phyloP scores from a whole-genome alignment of 768 basidiomycete genomes.

The Macrocybe gigantea region DNA sequence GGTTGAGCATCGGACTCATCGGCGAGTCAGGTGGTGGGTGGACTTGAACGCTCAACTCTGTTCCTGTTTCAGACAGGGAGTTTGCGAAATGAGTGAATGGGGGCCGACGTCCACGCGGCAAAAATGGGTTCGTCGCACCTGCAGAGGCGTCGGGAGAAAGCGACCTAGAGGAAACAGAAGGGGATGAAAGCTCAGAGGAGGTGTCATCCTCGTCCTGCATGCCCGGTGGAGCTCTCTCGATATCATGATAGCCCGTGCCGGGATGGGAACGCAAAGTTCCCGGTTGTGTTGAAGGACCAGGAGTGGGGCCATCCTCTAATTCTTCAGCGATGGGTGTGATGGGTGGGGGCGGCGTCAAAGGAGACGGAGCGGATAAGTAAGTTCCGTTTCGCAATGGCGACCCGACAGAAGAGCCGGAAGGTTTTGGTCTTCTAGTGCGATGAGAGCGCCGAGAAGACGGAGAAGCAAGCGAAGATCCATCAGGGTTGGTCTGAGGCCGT shows the following conservation, averaged over 20 bases:
- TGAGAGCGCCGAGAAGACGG: slow-evolving; percentile 52
- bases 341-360: slow-evolving; percentile 55
- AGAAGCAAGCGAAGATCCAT: slow-evolving; percentile 38
- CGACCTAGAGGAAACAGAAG: slow-evolving; percentile 47
- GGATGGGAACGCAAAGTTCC: slow-evolving; percentile 9
- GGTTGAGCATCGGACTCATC: slow-evolving; percentile 63
- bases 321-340: slow-evolving; percentile 76
- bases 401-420: slow-evolving; percentile 32
- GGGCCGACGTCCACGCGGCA: slow-evolving; percentile 56
- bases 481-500: slow-evolving; percentile 32
- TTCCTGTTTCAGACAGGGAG: slow-evolving; percentile 55
- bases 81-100: slow-evolving; percentile 65
- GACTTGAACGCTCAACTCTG: slow-evolving; percentile 64
- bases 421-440: slow-evolving; percentile 51
- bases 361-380: slow-evolving; percentile 32
- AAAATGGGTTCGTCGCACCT: slow-evolving; percentile 85
- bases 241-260: slow-evolving; percentile 21
- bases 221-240: slow-evolving; percentile 9
- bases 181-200: slow-evolving; percentile 29
- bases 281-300: slow-evolving; percentile 43
- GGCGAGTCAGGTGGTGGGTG: slow-evolving; percentile 81
- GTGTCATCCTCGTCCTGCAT: slow-evolving; percentile 19
- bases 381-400: slow-evolving; percentile 56
- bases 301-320: slow-evolving; percentile 34
- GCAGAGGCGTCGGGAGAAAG: slow-evolving; percentile 50